Evolutionary conservation across 2,329 filamentous ascomycete species (phyloP), one percentile per base, ranked within the genome.

Genomic region (Hymenoscyphus albidus): DNA sequence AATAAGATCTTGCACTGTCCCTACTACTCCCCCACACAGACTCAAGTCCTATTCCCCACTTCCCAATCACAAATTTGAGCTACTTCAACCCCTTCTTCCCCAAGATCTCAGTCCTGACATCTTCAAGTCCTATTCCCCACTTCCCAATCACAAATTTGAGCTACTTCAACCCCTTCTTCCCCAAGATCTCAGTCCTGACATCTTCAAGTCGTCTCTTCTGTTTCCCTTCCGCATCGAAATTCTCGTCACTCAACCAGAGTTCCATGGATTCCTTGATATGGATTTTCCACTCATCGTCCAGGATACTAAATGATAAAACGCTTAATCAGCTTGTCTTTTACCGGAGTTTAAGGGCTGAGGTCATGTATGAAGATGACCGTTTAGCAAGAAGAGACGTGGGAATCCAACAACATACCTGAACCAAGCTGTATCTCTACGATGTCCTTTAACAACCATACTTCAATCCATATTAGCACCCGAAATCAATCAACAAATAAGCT

Each of bases 401-500:
- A 9, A n/a, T 22, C 18, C 13, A n/a, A 51, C 9, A 27, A 51
- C 44, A 27, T n/a, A 51, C 44, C 44, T 51, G 63, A 81, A 85
- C 84, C 85, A 89, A 3, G 82, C 79, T 0, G 85, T 86, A 71
- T 89, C 86, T 55, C 87, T 76, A 61, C 77, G 80, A 27, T 80
- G 76, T 0, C 85, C 86, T 68, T 84, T 86, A 7, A 83, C 70
- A 38, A 89, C 78, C 80, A 87, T 80, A 71, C 62, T 64, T 57
- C 35, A 27, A 13, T 10, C 16, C n/a, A 7, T 13, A 31, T 64
- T 56, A 61, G 44, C 32, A 35, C 5, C 27, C 27, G 27, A 3
- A 27, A 27, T 27, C 27, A 2, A 27, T 27, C 27, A 27, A 27
- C 27, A 27, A 27, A 27, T 3, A 13, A 51, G 18, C 10, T n/a